A percentile compares a stretch with the other conserved stretches of the same genome.
These are phyloP conservation scores for Ceratobasidium sp. DNA, from an alignment of 1,284 basidiomycete species.

Conservation along the genomic window DNA sequence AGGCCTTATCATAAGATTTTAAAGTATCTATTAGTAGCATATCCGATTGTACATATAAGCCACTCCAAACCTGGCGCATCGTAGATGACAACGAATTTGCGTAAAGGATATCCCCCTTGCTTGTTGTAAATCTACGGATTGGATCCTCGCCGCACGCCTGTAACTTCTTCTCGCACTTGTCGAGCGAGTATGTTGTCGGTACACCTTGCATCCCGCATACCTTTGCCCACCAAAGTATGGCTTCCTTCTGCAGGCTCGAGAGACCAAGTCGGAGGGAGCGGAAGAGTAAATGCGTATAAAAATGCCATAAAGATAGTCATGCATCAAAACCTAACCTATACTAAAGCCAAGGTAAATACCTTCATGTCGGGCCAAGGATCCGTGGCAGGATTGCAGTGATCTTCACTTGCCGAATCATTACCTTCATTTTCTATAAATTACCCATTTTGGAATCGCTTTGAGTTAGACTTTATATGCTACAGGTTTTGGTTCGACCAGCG, in stretches of 20 bases:
- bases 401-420: neutral
- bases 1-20: neutral
- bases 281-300: constrained; percentile 10
- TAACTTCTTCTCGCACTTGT: constrained; percentile 9
- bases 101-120: neutral
- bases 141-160: neutral
- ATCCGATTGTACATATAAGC: too few species aligned
- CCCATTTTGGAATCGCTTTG: too few species aligned
- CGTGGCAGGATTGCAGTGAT: neutral
- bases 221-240: constrained; percentile 2
- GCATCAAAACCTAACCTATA: neutral
- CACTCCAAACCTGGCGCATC: neutral
- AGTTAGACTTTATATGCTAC: neutral
- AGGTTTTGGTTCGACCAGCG: neutral
- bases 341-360: neutral
- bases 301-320: neutral
- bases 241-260: neutral
- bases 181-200: constrained; percentile 4
- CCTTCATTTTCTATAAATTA: neutral
- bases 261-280: constrained; percentile 4
- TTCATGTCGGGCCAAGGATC: neutral
- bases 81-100: neutral
- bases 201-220: neutral
- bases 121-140: neutral
- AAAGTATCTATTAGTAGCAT: too few species aligned